Base-by-base conservation (phyloP, 805 yeast species). In the Wickerhamomyces ciferrii region DNA sequence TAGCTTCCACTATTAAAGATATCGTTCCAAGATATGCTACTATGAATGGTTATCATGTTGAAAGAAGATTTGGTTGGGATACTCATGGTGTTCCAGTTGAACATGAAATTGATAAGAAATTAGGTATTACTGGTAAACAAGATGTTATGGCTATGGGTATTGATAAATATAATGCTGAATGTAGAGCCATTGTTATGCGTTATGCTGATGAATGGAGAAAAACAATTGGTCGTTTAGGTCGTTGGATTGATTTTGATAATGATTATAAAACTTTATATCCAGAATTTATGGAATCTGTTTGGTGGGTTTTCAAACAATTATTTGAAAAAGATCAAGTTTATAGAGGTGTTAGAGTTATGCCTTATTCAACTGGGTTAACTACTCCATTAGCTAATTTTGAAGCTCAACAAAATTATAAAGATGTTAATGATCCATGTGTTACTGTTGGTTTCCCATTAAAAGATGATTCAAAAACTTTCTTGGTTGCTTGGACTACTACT, bases 171-270 rank as follows among this genome's bases (percentile, higher is more conserved):
- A 94, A 94, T 65, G 84, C 75, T 39, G 98, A 94, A 67, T 94
- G 99, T 72, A 84, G 98, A 60, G 77, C 92, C 41, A 94, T 94
- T 71, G 99, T 94, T 50, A 94, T 94, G 99, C 82, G 96, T 57
- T 94, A 92, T 64, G 96, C 98, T 21, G 83, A 72, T 36, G 97
- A 91, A 60, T 94, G 99, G 99, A 81, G 96, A 64, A 76, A 76
- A 53, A 91, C 96, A 57, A 87, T 94, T 59, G 92, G 90, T 45
- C 86, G 98, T 70, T 70, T 94, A 55, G 99, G 99, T 53, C 86
- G 99, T 70, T 94, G 99, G 99, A 91, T 94, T 63, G 99, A 94
- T 70, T 92, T 94, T 72, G 99, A 94, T 66, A 89, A 94, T 66
- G 99, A 94, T 71, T 91, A 91, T 76, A 92, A 92, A 74, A 94